Evolutionary conservation across 768 basidiomycete genomes (phyloP), one percentile per base, ranked within the genome.

Genomic region (Leucosporidium creatinivorum): DNA sequence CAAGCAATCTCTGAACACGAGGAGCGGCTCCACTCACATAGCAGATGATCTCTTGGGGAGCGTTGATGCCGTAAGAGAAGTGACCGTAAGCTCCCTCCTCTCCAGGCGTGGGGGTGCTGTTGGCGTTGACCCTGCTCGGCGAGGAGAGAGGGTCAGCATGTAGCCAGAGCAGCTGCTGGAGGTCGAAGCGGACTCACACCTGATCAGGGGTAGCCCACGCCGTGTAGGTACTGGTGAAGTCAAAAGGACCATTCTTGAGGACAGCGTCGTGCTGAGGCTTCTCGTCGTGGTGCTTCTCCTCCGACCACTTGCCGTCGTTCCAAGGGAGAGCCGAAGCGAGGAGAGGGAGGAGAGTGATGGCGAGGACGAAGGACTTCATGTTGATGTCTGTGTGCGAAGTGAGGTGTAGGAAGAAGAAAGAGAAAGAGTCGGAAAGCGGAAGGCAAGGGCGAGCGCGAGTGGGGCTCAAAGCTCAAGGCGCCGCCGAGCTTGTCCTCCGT

Each of bases 41-140:
- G 72, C 77, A 78, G 68, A 78, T 74, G 23, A 76, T 47, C 44
- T 78, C 69, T 58, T 76, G 69, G 8, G 55, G 33, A 8, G 62
- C 68, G 71, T 76, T 75, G 67, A 78, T 71, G 19, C 76, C 76
- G 69, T 75, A 77, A 26, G 58, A n/a, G 73, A 75, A 75, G 18
- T 62, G 47, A 33, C 77, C 77, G 50, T 62, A 78, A 19, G 70
- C 77, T 7, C 66, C 73, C 0, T 58, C 52, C 17, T 73, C 60
- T 21, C 77, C 75, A 1, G 75, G 73, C 5, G 74, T 73, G 2
- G 73, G 54, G 19, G 72, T 68, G 31, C 73, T 73, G 39, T 62
- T 66, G 73, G 69, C 69, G 73, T 75, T 76, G 70, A 76, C 66
- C 58, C 52, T 57, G 30, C 58, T 36, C 49, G 48, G 21, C 31